phyloP scores from a whole-genome alignment of 1,284 basidiomycete genomes.

The Rhizoctonia solani region DNA sequence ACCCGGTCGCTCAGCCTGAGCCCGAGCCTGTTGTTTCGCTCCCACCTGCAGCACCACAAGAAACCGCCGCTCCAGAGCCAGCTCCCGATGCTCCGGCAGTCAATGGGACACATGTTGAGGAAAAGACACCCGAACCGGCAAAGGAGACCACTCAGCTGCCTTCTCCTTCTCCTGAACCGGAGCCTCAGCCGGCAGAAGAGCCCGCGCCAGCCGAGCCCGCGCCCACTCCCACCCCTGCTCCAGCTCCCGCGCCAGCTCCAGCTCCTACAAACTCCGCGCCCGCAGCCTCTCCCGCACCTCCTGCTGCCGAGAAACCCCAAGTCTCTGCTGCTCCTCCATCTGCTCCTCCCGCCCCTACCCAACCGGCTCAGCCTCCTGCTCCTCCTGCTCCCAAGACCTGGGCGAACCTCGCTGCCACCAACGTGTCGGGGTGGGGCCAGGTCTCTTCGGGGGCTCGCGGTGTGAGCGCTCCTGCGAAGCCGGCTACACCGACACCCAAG shows the following conservation, averaged over 20 bases:
- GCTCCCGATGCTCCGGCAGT: conserved; percentile 38
- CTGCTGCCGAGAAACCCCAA: conserved; percentile 40
- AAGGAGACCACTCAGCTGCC: conserved; percentile 37
- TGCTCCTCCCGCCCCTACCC: conserved; percentile 45
- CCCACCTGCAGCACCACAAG: conserved; percentile 46
- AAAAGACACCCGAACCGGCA: conserved; percentile 22
- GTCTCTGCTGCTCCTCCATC: conserved; percentile 42
- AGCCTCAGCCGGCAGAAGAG: conserved; percentile 41
- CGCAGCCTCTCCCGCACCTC: conserved; percentile 43
- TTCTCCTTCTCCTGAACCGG: conserved; percentile 42
- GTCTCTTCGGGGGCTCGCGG: conserved; percentile 75
- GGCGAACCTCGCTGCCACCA: conserved; percentile 87
- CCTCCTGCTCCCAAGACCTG: conserved; percentile 76
- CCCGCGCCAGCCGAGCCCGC: conserved; percentile 34
- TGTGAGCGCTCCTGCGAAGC: conserved; percentile 59
- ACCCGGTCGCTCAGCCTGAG: conserved; percentile 38
- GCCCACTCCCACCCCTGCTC: too few species aligned
- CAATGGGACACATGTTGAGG: conserved; percentile 29
- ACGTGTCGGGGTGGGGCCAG: conserved; percentile 78
- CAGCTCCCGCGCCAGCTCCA: conserved; percentile 42
- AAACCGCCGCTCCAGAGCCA: conserved; percentile 42
- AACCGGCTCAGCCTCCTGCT: conserved; percentile 53
- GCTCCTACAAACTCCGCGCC: conserved; percentile 44
- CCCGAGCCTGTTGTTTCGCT: conserved; percentile 44
- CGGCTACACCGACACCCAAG: conserved; percentile 52